These are phyloP conservation scores for Asclepias syriaca DNA, from an alignment of 257 asterid species.

Conservation along the genomic window DNA sequence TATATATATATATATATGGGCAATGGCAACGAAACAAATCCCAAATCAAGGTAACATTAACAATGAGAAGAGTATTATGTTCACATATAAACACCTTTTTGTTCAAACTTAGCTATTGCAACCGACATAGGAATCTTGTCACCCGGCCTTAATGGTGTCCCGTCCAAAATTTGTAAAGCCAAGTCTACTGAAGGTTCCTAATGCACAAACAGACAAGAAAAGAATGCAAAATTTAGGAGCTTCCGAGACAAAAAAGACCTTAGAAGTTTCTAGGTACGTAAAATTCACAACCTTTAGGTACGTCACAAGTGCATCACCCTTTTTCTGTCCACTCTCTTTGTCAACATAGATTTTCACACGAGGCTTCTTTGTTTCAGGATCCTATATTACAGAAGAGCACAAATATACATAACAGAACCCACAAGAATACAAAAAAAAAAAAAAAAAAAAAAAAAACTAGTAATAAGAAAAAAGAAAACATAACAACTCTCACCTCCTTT, in stretches of 20 bases:
- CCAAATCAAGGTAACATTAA: background rate
- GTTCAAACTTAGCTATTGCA: constrained; percentile 81
- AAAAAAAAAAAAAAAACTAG: background rate
- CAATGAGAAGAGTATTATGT: constrained; percentile 12
- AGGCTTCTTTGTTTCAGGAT: constrained; percentile 91
- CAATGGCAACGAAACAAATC: background rate
- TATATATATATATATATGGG: background rate
- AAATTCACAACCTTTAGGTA: constrained; percentile 67
- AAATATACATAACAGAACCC: background rate
- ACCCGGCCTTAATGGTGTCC: constrained; percentile 74
- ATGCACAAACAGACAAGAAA: constrained; percentile 14
- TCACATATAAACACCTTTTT: constrained; percentile 52
- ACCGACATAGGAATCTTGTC: constrained; percentile 74
- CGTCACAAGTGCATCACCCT: constrained; percentile 94
- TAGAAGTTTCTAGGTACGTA: constrained; percentile 6
- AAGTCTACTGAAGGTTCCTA: constrained; percentile 97
- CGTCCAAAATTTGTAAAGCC: constrained; percentile 82
- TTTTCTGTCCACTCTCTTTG: constrained; percentile 77
- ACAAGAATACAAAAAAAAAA: background rate
- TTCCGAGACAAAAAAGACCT: background rate
- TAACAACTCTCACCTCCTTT: constrained; percentile 63
- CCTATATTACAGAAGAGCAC: constrained; percentile 40
- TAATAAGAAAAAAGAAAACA: background rate
- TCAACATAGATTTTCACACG: constrained; percentile 86
- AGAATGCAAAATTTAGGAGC: background rate